phyloP scores from a whole-genome alignment of 139 green algal genomes.

The Chlamydomonas sphaeroides region DNA sequence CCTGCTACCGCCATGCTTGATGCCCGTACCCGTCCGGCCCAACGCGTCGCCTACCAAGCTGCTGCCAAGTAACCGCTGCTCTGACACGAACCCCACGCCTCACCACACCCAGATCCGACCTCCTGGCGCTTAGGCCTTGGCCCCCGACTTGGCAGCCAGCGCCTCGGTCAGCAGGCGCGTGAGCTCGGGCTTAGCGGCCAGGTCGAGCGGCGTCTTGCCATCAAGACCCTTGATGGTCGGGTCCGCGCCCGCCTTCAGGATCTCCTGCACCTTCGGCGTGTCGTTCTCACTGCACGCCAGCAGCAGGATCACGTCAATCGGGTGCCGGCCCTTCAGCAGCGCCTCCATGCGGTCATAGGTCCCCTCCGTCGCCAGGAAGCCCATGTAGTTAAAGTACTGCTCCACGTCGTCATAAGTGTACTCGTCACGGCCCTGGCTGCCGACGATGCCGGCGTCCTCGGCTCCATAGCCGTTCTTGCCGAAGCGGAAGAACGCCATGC shows the following conservation, averaged over 20 bases:
- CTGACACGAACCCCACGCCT: no score
- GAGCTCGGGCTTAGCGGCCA: no score
- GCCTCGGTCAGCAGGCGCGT: no score
- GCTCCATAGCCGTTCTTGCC: constrained; percentile 17
- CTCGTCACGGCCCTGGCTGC: constrained; percentile 47
- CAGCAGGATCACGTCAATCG: constrained; percentile 92
- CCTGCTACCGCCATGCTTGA: no score
- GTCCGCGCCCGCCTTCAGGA: constrained; percentile 82
- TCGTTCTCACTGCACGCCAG: constrained; percentile 90
- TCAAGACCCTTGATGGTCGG: constrained; percentile 70
- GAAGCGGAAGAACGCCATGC: no score
- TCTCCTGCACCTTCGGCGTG: constrained; percentile 92
- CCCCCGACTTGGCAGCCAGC: no score
- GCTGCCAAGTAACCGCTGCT: no score
- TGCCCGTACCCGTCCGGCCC: no score
- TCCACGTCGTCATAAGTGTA: constrained; percentile 79
- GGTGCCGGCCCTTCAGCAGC: constrained; percentile 64
- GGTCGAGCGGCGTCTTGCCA: constrained; percentile 75
- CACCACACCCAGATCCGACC: no score
- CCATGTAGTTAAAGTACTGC: constrained; percentile 99
- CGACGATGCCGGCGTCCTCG: constrained; percentile 64
- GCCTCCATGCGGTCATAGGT: constrained; percentile 89
- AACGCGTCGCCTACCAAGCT: no score
- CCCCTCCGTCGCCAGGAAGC: constrained; percentile 89
- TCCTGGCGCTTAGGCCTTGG: no score